These are phyloP conservation scores for Blastobotrys robertii DNA, from an alignment of 805 yeast species.

Conservation along the genomic window DNA sequence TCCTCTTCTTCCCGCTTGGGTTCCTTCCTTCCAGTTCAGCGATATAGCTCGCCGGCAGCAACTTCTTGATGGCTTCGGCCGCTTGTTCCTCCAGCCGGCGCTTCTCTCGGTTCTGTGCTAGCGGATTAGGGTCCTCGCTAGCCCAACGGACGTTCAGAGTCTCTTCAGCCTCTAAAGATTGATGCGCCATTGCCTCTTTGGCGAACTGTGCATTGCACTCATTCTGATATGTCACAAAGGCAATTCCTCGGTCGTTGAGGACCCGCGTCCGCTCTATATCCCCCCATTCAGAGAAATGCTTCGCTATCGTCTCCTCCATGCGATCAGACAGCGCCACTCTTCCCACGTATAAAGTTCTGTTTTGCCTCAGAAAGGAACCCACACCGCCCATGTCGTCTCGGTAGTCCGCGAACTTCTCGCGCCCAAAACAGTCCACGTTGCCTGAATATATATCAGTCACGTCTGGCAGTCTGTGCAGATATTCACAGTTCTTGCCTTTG, in stretches of 20 bases:
- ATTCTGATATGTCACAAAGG: constrained; percentile 60
- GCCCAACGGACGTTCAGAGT: constrained; percentile 79
- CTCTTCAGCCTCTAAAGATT: constrained; percentile 58
- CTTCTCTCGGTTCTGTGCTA: constrained; percentile 42
- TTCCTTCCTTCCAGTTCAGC: constrained; percentile 24
- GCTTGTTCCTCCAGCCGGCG: constrained; percentile 43
- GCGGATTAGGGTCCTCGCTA: constrained; percentile 74
- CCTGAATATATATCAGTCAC: constrained; percentile 47
- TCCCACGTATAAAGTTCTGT: constrained; percentile 71
- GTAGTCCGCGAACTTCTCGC: constrained; percentile 74
- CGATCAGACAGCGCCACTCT: constrained; percentile 36
- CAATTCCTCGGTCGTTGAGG: constrained; percentile 54
- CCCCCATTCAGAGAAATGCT: constrained; percentile 68
- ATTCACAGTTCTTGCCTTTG: constrained; percentile 66
- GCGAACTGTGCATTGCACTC: constrained; percentile 88
- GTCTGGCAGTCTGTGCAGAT: constrained; percentile 66
- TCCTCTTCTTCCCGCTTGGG: constrained; percentile 8
- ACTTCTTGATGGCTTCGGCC: constrained; percentile 30
- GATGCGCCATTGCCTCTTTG: constrained; percentile 87
- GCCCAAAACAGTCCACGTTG: constrained; percentile 82
- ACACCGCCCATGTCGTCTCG: constrained; percentile 93
- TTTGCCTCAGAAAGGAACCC: constrained; percentile 64
- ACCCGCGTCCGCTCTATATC: constrained; percentile 57
- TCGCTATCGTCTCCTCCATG: constrained; percentile 33
- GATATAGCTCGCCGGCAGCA: constrained; percentile 39